A percentile compares a stretch with the other conserved stretches of the same genome.
Evolutionary conservation across 169 alveolate species (phyloP).

Genomic region (Perkinsus olseni): DNA sequence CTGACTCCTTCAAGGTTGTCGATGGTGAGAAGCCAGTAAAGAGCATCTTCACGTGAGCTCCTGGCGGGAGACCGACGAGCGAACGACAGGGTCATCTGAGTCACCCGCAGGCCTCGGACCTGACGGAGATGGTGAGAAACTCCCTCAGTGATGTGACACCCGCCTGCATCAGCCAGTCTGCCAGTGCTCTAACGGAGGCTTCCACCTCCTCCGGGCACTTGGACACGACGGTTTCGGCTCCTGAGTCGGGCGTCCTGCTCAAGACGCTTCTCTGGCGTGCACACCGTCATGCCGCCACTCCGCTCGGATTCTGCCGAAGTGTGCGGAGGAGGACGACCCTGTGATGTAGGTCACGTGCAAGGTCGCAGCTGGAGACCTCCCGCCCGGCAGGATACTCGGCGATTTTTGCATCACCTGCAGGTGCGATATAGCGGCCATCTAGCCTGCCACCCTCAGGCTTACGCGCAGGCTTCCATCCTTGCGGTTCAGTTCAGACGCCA

Average conservation of each 20-base stretch:
- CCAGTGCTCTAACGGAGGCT: not conserved
- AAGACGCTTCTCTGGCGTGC: not conserved
- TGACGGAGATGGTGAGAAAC: not conserved
- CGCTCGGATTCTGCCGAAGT: not conserved
- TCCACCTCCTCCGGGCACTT: not conserved
- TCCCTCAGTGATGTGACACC: not conserved
- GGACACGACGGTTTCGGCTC: not conserved
- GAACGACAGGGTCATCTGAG: not conserved
- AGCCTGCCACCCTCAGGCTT: not conserved
- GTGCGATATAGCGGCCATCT: not conserved
- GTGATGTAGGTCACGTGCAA: not conserved
- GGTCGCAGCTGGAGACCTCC: not conserved
- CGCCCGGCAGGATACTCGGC: too few relatives aligned
- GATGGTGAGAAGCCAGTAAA: not conserved
- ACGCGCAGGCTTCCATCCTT: not conserved
- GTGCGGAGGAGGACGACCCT: not conserved
- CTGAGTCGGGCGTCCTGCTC: not conserved
- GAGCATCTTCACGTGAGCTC: not conserved
- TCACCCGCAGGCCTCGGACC: not conserved
- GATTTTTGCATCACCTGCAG: not conserved
- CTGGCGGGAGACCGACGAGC: not conserved
- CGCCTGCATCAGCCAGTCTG: not conserved
- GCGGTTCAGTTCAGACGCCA: not conserved
- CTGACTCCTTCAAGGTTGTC: not conserved
- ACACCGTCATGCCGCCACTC: not conserved